Evolutionary conservation across 768 basidiomycete genomes (phyloP), one percentile per base, ranked within the genome.

Genomic region (Macrolepiota fuliginosa): DNA sequence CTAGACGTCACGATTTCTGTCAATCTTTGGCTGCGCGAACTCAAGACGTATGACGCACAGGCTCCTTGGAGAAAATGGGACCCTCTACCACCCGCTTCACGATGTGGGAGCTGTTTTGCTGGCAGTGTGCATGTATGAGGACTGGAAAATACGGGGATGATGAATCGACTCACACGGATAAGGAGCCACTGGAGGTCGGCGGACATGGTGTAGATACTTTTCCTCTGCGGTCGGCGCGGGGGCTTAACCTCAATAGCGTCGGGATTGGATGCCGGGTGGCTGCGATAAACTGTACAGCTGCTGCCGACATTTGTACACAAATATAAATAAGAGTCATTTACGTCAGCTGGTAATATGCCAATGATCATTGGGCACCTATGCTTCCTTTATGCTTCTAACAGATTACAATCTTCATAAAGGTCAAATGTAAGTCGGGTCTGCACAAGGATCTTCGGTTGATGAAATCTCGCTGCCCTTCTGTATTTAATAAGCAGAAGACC

Each of bases 181-280:
- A 96, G 89, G 74, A 94, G 88, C 94, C 94, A 96, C 80, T 95
- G 85, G 76, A 96, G 91, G 75, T 96, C 93, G 81, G 79, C 72
- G 70, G 92, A 92, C 92, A 94, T 94, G 73, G 77, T 85, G 79
- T 47, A 39, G 13, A 29, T 24, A 29, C 17, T 19, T 59, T 17
- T 29, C 12, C 40, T 22, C 39, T 61, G 53, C 24, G 22, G 45
- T 47, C 42, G 29, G 29, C 42, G 42, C 50, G 15, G 15, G 46
- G 19, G 22, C 46, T 22, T 36, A 17, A 0, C 56, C 35, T 37
- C 25, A 19, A 39, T 36, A 15, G 47, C 47, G 19, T 4, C 37
- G 50, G 25, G 32, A 49, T 24, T 19, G n/a, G 45, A 35, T 39
- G 19, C 47, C 35, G 35, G 53, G 60, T 54, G 53, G 60, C 60